These are phyloP conservation scores for Climacium dendroides DNA, from an alignment of 225 moss, liverwort and hornwort species.

Conservation along the genomic window DNA sequence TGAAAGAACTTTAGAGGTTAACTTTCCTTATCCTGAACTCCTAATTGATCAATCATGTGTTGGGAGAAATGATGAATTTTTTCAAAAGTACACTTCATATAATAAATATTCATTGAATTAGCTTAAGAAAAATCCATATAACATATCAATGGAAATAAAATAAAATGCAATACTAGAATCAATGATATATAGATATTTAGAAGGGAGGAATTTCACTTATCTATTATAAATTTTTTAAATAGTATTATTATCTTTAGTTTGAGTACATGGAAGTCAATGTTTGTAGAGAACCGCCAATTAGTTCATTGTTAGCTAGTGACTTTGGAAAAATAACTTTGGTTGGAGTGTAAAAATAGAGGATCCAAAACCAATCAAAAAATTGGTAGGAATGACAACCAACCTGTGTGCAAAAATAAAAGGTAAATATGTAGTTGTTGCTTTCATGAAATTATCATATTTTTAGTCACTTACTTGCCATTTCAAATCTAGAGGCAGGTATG, in stretches of 20 bases:
- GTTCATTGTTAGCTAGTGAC: background rate
- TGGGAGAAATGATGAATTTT: background rate
- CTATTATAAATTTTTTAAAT: background rate
- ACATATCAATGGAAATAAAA: background rate
- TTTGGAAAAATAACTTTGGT: too few species aligned
- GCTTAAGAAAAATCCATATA: too few species aligned
- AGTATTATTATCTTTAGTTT: too few species aligned
- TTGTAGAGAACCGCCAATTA: fast-evolving
- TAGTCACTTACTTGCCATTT: too few species aligned
- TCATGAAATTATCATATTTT: too few species aligned
- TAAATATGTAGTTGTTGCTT: too few species aligned
- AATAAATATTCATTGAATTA: background rate
- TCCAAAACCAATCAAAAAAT: too few species aligned
- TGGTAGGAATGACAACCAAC: background rate
- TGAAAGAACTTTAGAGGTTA: too few species aligned
- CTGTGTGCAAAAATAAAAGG: background rate
- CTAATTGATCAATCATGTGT: background rate
- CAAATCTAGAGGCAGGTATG: fast-evolving
- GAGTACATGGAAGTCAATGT: too few species aligned
- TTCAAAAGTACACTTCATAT: fast-evolving
- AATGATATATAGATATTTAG: background rate
- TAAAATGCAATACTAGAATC: background rate
- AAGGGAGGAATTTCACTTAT: background rate
- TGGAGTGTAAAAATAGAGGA: too few species aligned
- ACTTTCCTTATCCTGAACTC: background rate